Percentiles rank a stretch among this genome's conserved stretches.
phyloP scores from a whole-genome alignment of 176 grass and related monocot genomes.

The Elaeis guineensis region DNA sequence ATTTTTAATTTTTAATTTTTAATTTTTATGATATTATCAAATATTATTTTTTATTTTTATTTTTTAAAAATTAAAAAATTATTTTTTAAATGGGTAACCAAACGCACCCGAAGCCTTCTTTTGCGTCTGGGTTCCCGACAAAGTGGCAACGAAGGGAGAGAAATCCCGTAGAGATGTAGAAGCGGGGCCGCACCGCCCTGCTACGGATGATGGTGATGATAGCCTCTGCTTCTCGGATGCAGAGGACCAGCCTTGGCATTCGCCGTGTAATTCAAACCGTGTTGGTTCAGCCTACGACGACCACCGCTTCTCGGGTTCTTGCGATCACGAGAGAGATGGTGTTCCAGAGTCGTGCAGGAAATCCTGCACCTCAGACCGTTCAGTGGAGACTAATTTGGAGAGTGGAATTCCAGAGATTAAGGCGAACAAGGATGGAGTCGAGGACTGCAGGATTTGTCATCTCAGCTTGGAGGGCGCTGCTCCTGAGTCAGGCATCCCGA shows the following conservation, averaged over 20 bases:
- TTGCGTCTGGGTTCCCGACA: too few species aligned
- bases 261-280: not conserved
- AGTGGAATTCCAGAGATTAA: not conserved
- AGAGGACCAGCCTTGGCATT: not conserved
- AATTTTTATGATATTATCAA: too few species aligned
- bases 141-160: not conserved
- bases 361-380: not conserved
- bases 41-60: too few species aligned
- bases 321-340: not conserved
- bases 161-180: not conserved
- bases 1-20: too few species aligned
- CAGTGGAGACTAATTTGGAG: not conserved
- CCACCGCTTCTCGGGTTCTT: not conserved
- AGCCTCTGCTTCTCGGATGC: constrained; percentile 1
- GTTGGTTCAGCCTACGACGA: not conserved
- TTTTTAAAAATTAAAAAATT: too few species aligned
- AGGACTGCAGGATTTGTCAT: constrained; percentile 6
- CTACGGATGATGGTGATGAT: not conserved
- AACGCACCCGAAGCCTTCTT: too few species aligned
- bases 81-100: too few species aligned
- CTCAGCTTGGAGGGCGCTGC: not conserved
- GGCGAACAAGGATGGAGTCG: not conserved
- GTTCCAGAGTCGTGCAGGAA: not conserved
- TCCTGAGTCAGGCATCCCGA: not conserved
- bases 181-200: not conserved